phyloP scores from a whole-genome alignment of 768 basidiomycete genomes.

The Amanita brunnescens region DNA sequence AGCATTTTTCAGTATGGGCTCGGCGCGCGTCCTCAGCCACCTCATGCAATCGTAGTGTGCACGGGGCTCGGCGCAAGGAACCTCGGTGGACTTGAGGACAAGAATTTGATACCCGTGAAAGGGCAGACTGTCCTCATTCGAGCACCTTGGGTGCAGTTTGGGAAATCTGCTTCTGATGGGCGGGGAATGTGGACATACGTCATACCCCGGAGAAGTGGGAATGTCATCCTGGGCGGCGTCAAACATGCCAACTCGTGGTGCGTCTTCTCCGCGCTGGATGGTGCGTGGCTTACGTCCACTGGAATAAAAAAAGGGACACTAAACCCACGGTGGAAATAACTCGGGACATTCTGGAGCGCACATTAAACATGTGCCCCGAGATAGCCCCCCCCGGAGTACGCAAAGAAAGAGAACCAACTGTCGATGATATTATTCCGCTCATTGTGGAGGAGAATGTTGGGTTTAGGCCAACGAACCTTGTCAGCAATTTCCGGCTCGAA shows the following conservation, averaged over 20 bases:
- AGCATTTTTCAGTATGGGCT: conserved; percentile 11
- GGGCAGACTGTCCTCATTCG: conserved; percentile 71
- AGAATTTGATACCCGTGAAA: conserved; percentile 57
- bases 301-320: conserved; percentile 37
- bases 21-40: conserved; percentile 15
- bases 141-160: conserved; percentile 52
- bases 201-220: conserved; percentile 44
- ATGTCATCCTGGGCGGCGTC: conserved; percentile 49
- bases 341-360: conserved; percentile 39
- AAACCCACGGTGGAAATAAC: conserved; percentile 48
- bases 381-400: conserved; percentile 40
- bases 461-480: conserved; percentile 42
- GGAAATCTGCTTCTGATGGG: conserved; percentile 30
- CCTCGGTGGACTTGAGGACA: conserved; percentile 71
- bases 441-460: conserved; percentile 46
- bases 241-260: conserved; percentile 12
- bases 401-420: conserved; percentile 26
- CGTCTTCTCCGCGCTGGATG: background rate
- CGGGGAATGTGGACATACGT: conserved; percentile 41
- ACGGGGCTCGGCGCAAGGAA: conserved; percentile 61
- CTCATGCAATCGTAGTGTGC: conserved; percentile 55
- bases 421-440: conserved; percentile 38
- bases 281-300: background rate
- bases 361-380: conserved; percentile 37
- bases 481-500: conserved; percentile 44